Percentiles rank a stretch among this genome's conserved stretches.
These are phyloP conservation scores for Aspergillus latus DNA, from an alignment of 2,329 filamentous ascomycete genomes.

Conservation along the genomic window DNA sequence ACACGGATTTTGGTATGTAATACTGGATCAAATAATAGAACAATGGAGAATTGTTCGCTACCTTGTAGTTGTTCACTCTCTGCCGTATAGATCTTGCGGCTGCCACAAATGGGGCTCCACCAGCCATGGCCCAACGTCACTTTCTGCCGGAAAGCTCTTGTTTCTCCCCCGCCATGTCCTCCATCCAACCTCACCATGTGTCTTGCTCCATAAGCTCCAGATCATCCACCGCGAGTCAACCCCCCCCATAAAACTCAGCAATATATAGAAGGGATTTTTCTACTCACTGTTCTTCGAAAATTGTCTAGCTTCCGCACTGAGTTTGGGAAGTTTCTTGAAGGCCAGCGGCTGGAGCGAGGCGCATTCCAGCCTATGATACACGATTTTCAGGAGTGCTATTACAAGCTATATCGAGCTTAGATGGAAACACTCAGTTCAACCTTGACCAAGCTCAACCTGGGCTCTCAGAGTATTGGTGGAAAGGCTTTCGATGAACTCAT, in stretches of 20 bases:
- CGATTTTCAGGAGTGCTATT: background rate
- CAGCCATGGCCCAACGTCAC: constrained; percentile 5
- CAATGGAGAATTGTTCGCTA: too few species aligned
- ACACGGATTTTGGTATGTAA: too few species aligned
- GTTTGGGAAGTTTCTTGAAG: background rate
- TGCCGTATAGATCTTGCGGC: background rate
- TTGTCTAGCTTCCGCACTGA: background rate
- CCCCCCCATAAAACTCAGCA: background rate
- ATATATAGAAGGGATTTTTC: background rate
- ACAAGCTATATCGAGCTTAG: constrained; percentile 18
- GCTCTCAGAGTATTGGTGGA: constrained; percentile 24
- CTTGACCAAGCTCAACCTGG: constrained; percentile 31
- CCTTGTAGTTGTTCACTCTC: background rate
- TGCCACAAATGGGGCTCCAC: constrained; percentile 3
- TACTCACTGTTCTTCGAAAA: background rate
- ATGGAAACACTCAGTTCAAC: constrained; percentile 28
- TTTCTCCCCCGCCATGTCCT: background rate
- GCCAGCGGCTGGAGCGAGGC: background rate
- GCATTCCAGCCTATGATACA: background rate
- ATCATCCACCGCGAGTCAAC: background rate
- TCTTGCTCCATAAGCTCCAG: background rate
- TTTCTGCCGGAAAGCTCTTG: constrained; percentile 8
- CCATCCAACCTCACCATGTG: background rate
- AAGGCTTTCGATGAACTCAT: constrained; percentile 32
- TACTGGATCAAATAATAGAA: too few species aligned